Conservation (phyloP, 176 grass and related monocot genomes). For the Eremochloa ophiuroides region DNA sequence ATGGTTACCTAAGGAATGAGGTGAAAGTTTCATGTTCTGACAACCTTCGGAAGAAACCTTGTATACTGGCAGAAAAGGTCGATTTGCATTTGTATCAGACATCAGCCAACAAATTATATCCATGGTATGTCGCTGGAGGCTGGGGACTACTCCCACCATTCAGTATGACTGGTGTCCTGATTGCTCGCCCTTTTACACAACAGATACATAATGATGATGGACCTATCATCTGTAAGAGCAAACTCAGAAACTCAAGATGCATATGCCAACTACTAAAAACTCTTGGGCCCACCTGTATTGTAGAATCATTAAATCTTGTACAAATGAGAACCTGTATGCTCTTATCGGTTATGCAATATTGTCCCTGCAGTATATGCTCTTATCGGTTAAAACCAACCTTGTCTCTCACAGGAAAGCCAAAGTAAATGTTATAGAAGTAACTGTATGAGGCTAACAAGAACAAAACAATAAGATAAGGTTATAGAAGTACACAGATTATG, state of each 20-base stretch:
- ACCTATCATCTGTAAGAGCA: neutral
- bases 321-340: neutral
- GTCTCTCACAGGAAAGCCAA: neutral
- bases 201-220: neutral
- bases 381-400: neutral
- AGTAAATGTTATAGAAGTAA: constrained; percentile 9
- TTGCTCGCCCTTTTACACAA: neutral
- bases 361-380: neutral
- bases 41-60: neutral
- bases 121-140: neutral
- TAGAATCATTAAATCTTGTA: neutral
- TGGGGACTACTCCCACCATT: neutral
- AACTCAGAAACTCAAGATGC: neutral
- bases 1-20: neutral
- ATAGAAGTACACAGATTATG: neutral
- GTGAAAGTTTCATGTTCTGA: neutral
- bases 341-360: too few relatives aligned
- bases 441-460: constrained; percentile 3
- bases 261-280: neutral
- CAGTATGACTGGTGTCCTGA: neutral
- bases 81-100: neutral
- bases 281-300: neutral
- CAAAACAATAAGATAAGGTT: neutral
- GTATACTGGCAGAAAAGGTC: neutral
- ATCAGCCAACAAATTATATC: neutral